These are phyloP conservation scores for Candida multigemmis DNA, from an alignment of 805 yeast genomes.

Conservation along the genomic window DNA sequence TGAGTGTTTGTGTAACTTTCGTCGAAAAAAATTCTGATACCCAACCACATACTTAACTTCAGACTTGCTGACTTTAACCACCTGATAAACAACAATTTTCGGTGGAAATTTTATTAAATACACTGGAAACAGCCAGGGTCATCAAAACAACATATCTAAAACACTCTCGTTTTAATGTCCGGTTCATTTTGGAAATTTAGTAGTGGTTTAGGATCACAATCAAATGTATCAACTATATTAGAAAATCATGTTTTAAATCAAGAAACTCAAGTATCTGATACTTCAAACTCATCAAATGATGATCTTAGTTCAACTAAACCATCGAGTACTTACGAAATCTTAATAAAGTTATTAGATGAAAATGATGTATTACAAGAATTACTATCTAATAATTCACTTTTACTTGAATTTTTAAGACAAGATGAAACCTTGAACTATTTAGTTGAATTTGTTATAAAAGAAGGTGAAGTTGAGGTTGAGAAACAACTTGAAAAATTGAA, in stretches of 20 bases:
- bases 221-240: constrained; percentile 29
- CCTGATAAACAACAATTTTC: too few species aligned
- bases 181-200: constrained; percentile 40
- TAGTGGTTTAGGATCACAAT: constrained; percentile 35
- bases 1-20: too few species aligned
- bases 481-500: constrained; percentile 2
- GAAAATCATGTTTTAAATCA: constrained; percentile 20
- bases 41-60: too few species aligned
- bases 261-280: constrained; percentile 7
- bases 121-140: neutral
- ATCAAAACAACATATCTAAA: neutral
- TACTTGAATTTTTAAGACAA: constrained; percentile 33
- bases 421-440: constrained; percentile 25
- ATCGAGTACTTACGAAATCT: constrained; percentile 8
- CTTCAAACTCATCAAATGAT: constrained; percentile 4
- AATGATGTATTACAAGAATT: constrained; percentile 34
- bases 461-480: constrained; percentile 11
- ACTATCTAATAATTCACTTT: constrained; percentile 30
- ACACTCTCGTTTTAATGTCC: constrained; percentile 29
- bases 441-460: constrained; percentile 28
- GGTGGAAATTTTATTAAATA: too few species aligned
- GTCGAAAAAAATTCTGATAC: too few species aligned
- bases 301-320: constrained; percentile 3
- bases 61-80: too few species aligned
- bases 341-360: constrained; percentile 30